Evolutionary conservation across 345 rosid species (phyloP), one percentile per base, ranked within the genome.

Genomic region (Cardamine occulta): DNA sequence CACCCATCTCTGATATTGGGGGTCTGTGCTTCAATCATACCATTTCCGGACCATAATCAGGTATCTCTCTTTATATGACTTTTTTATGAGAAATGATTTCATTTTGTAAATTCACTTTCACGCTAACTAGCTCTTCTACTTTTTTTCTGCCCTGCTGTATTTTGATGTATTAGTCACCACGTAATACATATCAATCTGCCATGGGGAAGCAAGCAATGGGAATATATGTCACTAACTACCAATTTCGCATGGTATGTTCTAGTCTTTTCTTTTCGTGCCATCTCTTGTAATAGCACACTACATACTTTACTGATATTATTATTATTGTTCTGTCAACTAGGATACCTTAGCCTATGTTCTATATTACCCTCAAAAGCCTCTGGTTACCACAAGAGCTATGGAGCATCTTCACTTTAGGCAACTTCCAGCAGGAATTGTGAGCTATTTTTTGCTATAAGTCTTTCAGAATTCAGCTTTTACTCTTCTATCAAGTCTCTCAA

Each of bases 201-300:
- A 95, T 95, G 97, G 99, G 99, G 49, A 95, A 95, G 86, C 99
- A 95, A 88, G 97, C 99, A 45, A 92, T 95, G 97, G 99, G 99
- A 73, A 90, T 95, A 47, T 95, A 95, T 65, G 99, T 95, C 70
- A 95, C 99, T 31, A 95, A 95, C 79, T 95, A 89, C 86, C 99
- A 95, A 66, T 95, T 95, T 51, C 92, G 97, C 51, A 95, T 95
- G 97, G 97, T 95, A 79, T 60, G 81, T 24, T 49, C 48, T 47
- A 75, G 63, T 76, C 34, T 35, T 63, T 68, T 63, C 7, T 28
- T 53, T n/a, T 45, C 45, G 4, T 15, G 31, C 42, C 23, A 40
- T 40, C 39, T 37, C n/a, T 13, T 40, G 31, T 72, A 31, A 51
- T 55, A 72, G 26, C 23, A 42, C 49, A 42, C 49, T 44, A 18